Evolutionary conservation across 345 rosid genomes (phyloP).

Genomic region (Salix dunnii): DNA sequence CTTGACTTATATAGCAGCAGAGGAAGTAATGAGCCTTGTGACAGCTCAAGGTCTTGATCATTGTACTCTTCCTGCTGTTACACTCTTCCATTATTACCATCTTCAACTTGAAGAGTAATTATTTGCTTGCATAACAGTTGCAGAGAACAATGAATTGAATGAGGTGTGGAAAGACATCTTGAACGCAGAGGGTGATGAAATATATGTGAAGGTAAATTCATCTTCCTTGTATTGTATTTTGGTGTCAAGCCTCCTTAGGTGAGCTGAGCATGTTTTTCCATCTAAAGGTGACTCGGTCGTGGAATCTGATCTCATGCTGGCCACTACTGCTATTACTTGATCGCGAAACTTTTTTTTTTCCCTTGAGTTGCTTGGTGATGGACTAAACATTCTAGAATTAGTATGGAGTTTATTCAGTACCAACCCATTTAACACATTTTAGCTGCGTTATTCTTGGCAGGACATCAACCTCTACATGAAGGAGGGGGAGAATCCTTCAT

Average conservation of each 20-base stretch:
- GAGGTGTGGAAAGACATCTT: conserved; percentile 95
- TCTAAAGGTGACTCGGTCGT: background rate
- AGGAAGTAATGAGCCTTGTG: conserved; percentile 97
- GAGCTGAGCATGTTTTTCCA: background rate
- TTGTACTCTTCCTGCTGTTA: background rate
- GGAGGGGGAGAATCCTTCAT: conserved; percentile 79
- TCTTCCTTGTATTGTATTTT: background rate
- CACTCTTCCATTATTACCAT: background rate
- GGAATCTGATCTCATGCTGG: background rate
- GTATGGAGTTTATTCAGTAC: background rate
- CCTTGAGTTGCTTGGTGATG: background rate
- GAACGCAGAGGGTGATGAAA: conserved; percentile 92
- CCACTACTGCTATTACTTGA: background rate
- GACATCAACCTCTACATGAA: conserved; percentile 75
- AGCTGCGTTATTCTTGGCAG: conserved; percentile 28
- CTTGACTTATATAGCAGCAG: conserved; percentile 79
- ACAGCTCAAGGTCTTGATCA: conserved; percentile 81
- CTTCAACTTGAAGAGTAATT: conserved; percentile 8
- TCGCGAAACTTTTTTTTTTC: background rate
- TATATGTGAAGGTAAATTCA: conserved; percentile 70
- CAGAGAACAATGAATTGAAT: conserved; percentile 74
- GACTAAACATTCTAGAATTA: background rate
- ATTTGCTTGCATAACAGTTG: conserved; percentile 45
- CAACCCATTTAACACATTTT: background rate
- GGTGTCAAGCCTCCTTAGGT: background rate